Percentiles rank a stretch among this genome's conserved stretches.
Conservation (phyloP, 352 stramenopile species). For the Globisporangium abappressorium region DNA sequence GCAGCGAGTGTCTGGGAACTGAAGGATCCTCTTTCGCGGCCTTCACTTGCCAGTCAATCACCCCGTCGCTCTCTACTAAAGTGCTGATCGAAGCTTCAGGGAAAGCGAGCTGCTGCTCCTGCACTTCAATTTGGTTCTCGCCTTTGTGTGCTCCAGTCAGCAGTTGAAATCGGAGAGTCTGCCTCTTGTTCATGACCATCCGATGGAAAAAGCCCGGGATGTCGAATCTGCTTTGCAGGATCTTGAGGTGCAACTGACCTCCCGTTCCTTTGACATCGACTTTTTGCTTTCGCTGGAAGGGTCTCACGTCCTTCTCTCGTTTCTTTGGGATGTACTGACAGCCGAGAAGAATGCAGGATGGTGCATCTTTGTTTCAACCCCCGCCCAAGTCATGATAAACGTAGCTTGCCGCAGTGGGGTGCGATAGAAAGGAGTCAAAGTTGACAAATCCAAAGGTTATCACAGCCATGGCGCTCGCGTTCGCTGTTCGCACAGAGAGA, state of each 20-base stretch:
- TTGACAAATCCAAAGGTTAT: slow-evolving; percentile 36
- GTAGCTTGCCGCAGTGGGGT: slow-evolving; percentile 34
- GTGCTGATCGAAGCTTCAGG: neutral
- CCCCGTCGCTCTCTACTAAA: slow-evolving; percentile 10
- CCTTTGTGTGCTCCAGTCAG: slow-evolving; percentile 6
- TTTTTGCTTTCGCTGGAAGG: slow-evolving; percentile 8
- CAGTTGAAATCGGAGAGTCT: slow-evolving; percentile 17
- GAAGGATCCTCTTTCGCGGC: neutral
- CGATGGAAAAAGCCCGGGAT: slow-evolving; percentile 17
- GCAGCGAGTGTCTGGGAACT: neutral
- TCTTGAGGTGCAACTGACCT: slow-evolving; percentile 37
- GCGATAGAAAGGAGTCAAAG: slow-evolving; percentile 28
- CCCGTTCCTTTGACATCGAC: slow-evolving; percentile 4
- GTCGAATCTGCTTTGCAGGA: slow-evolving; percentile 23
- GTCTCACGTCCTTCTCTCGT: slow-evolving; percentile 13
- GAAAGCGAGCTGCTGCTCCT: neutral
- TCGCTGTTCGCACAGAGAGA: slow-evolving; percentile 32
- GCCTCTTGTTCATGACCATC: slow-evolving; percentile 18
- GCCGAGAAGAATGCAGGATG: slow-evolving; percentile 30
- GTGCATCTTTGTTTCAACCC: neutral
- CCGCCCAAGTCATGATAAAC: slow-evolving; percentile 23
- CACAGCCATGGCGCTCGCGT: slow-evolving; percentile 30
- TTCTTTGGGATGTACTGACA: slow-evolving; percentile 42
- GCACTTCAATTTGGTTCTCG: neutral
- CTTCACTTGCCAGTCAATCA: slow-evolving; percentile 10